Conservation (phyloP, 1,284 basidiomycete genomes). For the Ceratobasidium sp. region DNA sequence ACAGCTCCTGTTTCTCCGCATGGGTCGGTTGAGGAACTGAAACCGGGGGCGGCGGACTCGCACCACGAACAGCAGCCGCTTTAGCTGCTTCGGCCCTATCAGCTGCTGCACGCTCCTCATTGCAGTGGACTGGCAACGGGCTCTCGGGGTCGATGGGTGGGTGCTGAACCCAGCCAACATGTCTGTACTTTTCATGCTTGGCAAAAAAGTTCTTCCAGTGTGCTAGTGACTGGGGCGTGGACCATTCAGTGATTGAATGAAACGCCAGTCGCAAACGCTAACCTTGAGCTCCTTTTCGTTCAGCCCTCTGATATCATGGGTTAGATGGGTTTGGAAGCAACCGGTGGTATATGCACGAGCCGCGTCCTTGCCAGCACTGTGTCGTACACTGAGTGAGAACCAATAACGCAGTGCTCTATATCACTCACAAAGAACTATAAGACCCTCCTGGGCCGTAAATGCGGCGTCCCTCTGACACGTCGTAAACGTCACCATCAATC, state of each 20-base stretch:
- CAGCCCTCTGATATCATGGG: constrained; percentile 87
- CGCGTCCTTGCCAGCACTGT: constrained; percentile 84
- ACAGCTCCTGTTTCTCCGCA: constrained; percentile 28
- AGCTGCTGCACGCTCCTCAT: constrained; percentile 36
- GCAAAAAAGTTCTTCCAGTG: constrained; percentile 91
- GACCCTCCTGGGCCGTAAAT: constrained; percentile 92
- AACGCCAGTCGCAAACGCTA: constrained; percentile 43
- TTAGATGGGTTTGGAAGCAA: constrained; percentile 87
- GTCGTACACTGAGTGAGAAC: constrained; percentile 41
- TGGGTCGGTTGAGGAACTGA: neutral
- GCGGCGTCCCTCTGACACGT: constrained; percentile 76
- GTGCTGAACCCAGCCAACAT: constrained; percentile 77
- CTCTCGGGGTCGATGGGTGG: constrained; percentile 74
- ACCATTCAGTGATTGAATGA: neutral
- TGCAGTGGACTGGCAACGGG: constrained; percentile 80
- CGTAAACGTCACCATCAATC: constrained; percentile 93
- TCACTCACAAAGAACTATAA: constrained; percentile 76
- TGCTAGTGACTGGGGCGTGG: constrained; percentile 51
- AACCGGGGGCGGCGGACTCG: constrained; percentile 20
- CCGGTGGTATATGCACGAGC: constrained; percentile 90
- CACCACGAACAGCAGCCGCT: constrained; percentile 26
- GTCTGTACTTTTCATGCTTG: constrained; percentile 76
- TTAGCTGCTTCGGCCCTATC: constrained; percentile 37
- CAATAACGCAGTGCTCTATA: constrained; percentile 1
- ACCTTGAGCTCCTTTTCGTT: constrained; percentile 74